These are phyloP conservation scores for Apophysomyces ossiformis DNA, from an alignment of 371 early-diverging fungal genomes.

Conservation along the genomic window DNA sequence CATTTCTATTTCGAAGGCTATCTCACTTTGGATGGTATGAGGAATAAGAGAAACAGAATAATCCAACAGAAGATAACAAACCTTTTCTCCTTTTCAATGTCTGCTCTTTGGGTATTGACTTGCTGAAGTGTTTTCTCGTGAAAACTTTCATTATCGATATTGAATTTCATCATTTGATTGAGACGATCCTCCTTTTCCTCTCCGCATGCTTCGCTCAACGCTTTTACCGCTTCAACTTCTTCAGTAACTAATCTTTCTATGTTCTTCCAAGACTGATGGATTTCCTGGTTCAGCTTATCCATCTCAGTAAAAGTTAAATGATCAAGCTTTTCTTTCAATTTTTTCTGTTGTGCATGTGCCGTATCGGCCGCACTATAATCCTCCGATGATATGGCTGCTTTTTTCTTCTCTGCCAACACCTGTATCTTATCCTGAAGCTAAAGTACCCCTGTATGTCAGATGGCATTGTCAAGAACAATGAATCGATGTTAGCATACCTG, in stretches of 20 bases:
- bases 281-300: constrained; percentile 16
- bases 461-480: neutral
- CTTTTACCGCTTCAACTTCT: constrained; percentile 19
- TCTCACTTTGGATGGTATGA: constrained; percentile 20
- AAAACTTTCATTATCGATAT: constrained; percentile 22
- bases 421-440: constrained; percentile 8
- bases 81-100: constrained; percentile 26
- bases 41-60: neutral
- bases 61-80: neutral
- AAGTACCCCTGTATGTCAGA: neutral
- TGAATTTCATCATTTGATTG: constrained; percentile 16
- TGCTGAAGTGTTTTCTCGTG: constrained; percentile 17
- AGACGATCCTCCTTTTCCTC: constrained; percentile 17
- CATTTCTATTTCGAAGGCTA: constrained; percentile 33
- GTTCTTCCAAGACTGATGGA: constrained; percentile 17
- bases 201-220: constrained; percentile 14
- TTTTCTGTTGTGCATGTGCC: neutral
- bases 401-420: neutral
- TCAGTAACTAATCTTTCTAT: constrained; percentile 2
- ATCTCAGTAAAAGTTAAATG: constrained; percentile 10
- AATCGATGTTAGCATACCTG: constrained; percentile 9
- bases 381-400: constrained; percentile 13
- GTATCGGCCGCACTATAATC: constrained; percentile 16
- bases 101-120: constrained; percentile 17
- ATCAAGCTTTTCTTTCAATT: constrained; percentile 14